Evolutionary conservation across 257 asterid genomes (phyloP).

Genomic region (Gynochthodes officinalis): DNA sequence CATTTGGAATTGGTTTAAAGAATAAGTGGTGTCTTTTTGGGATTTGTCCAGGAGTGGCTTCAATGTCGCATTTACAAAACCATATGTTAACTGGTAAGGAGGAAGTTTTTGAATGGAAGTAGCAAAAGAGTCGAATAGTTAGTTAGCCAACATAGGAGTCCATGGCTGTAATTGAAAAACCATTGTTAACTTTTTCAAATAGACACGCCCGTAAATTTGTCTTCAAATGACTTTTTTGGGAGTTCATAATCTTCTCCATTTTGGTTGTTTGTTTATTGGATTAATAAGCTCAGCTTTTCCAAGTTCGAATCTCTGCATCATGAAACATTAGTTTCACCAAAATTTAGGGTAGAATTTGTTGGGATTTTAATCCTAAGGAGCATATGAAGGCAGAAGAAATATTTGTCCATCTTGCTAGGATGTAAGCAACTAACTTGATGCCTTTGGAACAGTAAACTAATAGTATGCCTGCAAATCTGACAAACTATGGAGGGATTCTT

Average conservation of each 20-base stretch:
- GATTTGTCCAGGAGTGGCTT: background rate
- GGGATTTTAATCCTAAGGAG: background rate
- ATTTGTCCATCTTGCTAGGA: no score
- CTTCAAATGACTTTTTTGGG: background rate
- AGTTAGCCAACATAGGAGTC: background rate
- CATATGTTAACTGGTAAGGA: conserved; percentile 6
- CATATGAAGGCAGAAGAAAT: no score
- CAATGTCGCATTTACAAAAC: conserved; percentile 4
- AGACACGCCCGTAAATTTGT: conserved; percentile 5
- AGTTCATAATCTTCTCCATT: background rate
- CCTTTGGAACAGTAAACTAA: no score
- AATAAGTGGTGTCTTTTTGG: background rate
- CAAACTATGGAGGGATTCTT: no score
- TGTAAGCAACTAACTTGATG: no score
- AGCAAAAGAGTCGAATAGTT: background rate
- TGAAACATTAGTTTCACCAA: no score
- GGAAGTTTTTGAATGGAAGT: conserved; percentile 4
- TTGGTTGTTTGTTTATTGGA: background rate
- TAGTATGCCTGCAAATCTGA: no score
- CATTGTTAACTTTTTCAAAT: background rate
- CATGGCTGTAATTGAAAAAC: background rate
- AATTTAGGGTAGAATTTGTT: no score
- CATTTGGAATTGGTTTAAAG: background rate
- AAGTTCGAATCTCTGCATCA: no score
- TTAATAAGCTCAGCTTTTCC: no score